Conservation (phyloP, 2,329 filamentous ascomycete species). For the Monosporascus sp. region DNA sequence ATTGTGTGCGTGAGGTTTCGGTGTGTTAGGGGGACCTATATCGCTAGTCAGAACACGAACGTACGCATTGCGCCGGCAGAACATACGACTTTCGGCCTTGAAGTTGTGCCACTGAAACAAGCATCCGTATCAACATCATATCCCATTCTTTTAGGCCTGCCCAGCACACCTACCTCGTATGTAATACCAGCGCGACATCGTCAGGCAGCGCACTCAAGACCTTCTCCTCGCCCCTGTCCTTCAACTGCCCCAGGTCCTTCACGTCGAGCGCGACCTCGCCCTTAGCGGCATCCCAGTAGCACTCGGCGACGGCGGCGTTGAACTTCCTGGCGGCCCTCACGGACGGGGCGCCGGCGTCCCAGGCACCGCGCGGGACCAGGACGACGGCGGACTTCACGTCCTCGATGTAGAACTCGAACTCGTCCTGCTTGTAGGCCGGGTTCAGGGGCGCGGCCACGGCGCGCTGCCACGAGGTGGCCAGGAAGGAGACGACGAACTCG, state of each 20-base stretch:
- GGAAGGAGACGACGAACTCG: constrained; percentile 82
- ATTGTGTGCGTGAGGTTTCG: constrained; percentile 77
- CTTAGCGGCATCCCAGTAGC: constrained; percentile 65
- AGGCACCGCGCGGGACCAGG: constrained; percentile 68
- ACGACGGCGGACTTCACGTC: constrained; percentile 76
- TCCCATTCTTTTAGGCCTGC: no score
- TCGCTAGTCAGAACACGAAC: constrained; percentile 8
- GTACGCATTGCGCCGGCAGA: background rate
- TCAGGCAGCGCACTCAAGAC: constrained; percentile 56
- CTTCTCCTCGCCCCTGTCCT: constrained; percentile 33
- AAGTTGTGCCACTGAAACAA: constrained; percentile 63
- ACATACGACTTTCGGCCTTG: constrained; percentile 73
- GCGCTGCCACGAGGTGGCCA: constrained; percentile 80
- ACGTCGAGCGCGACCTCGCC: constrained; percentile 69
- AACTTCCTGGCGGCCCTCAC: constrained; percentile 75
- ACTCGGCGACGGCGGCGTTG: constrained; percentile 79
- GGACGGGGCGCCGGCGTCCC: constrained; percentile 59
- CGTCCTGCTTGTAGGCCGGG: constrained; percentile 80
- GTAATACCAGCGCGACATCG: constrained; percentile 74
- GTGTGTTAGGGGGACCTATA: constrained; percentile 70
- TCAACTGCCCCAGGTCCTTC: constrained; percentile 67
- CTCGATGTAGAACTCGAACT: constrained; percentile 90
- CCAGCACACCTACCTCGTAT: constrained; percentile 51
- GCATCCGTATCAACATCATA: constrained; percentile 7
- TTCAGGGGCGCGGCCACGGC: constrained; percentile 83